Conservation (phyloP, 2,329 filamentous ascomycete species). For the Phialocephala subalpina region DNA sequence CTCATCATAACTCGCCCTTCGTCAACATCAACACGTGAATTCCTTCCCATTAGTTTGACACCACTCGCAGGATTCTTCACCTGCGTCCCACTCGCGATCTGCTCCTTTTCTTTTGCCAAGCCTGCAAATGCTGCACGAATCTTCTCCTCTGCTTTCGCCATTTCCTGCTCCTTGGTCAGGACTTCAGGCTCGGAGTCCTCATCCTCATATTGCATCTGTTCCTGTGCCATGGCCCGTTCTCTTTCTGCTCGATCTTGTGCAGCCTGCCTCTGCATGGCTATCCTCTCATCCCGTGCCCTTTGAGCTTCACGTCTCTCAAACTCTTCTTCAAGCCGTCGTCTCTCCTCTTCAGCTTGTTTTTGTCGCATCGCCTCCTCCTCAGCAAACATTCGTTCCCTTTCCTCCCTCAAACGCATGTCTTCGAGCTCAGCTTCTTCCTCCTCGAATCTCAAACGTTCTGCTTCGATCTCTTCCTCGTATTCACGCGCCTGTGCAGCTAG, state of each 20-base stretch:
- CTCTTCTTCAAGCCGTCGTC: conserved; percentile 6
- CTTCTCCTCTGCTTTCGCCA: conserved; percentile 29
- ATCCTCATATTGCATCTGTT: conserved; percentile 10
- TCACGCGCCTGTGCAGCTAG: conserved; percentile 21
- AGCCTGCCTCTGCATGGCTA: not conserved
- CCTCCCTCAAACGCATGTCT: not conserved
- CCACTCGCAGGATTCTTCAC: conserved; percentile 5
- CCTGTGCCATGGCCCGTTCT: not conserved
- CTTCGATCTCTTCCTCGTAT: conserved; percentile 23
- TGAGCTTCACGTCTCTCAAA: conserved; percentile 4
- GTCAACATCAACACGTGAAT: not conserved
- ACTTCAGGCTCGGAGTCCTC: not conserved
- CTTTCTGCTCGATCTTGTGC: conserved; percentile 14
- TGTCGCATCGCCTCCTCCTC: not conserved
- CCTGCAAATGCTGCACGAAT: conserved; percentile 28
- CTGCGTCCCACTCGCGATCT: not conserved
- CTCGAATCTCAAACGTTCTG: conserved; percentile 10
- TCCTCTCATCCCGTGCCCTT: not conserved
- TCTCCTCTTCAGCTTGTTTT: not conserved
- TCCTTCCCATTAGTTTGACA: not conserved
- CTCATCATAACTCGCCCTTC: not conserved
- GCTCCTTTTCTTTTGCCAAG: conserved; percentile 24
- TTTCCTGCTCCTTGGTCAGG: conserved; percentile 28
- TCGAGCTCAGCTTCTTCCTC: conserved; percentile 21
- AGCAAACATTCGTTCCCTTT: not conserved